phyloP scores from a whole-genome alignment of 352 stramenopile species.

The Plasmopara halstedii region DNA sequence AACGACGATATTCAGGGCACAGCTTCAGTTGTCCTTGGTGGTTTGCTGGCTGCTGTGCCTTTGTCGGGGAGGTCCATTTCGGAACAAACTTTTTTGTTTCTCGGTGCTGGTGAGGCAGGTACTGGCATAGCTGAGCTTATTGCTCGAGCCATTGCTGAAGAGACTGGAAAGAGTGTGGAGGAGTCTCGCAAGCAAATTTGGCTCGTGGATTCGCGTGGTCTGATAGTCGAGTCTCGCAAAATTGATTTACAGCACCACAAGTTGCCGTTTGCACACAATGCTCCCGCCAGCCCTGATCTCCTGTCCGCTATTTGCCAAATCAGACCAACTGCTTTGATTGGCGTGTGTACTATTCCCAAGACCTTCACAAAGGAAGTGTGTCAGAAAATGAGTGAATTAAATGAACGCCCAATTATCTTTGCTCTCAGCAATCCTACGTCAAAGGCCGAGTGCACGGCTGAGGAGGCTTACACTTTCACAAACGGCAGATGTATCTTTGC shows the following conservation, averaged over 20 bases:
- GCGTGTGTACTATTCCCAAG: constrained; percentile 88
- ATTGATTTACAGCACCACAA: constrained; percentile 86
- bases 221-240: constrained; percentile 70
- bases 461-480: constrained; percentile 96
- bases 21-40: constrained; percentile 70
- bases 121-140: constrained; percentile 94
- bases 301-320: constrained; percentile 76
- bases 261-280: constrained; percentile 81
- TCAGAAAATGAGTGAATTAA: constrained; percentile 81
- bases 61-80: constrained; percentile 74
- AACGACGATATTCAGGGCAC: constrained; percentile 97
- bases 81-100: constrained; percentile 94
- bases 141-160: constrained; percentile 83
- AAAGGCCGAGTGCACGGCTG: constrained; percentile 94
- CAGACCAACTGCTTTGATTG: constrained; percentile 93
- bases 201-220: constrained; percentile 89
- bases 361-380: constrained; percentile 87
- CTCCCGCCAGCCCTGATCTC: constrained; percentile 49
- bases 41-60: constrained; percentile 61
- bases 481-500: constrained; percentile 95
- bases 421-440: constrained; percentile 95
- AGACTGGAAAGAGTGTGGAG: constrained; percentile 79
- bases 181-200: constrained; percentile 89
- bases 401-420: constrained; percentile 94
- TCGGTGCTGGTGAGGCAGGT: constrained; percentile 91